A percentile compares a stretch with the other conserved stretches of the same genome.
Conservation (phyloP, 306 rosid species). For the Gleditsia sinensis region DNA sequence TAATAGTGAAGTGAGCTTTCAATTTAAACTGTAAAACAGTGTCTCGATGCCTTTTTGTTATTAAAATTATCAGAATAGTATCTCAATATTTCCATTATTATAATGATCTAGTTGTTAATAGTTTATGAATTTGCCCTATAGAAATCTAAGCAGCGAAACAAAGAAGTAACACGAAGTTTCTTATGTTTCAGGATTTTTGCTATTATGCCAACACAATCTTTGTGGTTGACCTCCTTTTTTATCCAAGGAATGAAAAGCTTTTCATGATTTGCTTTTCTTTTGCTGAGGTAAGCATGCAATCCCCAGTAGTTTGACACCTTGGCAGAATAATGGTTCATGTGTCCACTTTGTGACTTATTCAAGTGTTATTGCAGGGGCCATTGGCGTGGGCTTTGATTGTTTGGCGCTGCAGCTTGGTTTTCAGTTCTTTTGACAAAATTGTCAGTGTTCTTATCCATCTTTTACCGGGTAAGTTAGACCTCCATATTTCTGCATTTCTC, state of each 20-base stretch:
- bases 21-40: not conserved
- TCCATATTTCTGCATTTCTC: not conserved
- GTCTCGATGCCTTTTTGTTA: not conserved
- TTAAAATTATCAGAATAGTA: not conserved
- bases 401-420: slow-evolving; percentile 99
- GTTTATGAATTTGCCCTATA: not conserved
- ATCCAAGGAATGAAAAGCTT: slow-evolving; percentile 81
- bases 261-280: slow-evolving; percentile 94
- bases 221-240: slow-evolving; percentile 74
- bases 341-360: slow-evolving; percentile 34
- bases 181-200: slow-evolving; percentile 77
- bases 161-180: slow-evolving; percentile 35
- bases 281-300: slow-evolving; percentile 76
- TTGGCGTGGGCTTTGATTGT: slow-evolving; percentile 96
- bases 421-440: slow-evolving; percentile 81
- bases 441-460: slow-evolving; percentile 98
- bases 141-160: slow-evolving; percentile 4
- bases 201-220: slow-evolving; percentile 94
- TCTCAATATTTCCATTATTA: slow-evolving; percentile 15
- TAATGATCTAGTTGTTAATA: not conserved
- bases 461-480: slow-evolving; percentile 69
- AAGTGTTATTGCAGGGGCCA: slow-evolving; percentile 74
- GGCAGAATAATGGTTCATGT: slow-evolving; percentile 11
- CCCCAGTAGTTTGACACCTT: slow-evolving; percentile 19
- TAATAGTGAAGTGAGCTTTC: slow-evolving; percentile 1